A percentile compares a stretch with the other conserved stretches of the same genome.
Conservation (phyloP, 2,329 filamentous ascomycete species). For the Arthrobotrys sphaeroides region DNA sequence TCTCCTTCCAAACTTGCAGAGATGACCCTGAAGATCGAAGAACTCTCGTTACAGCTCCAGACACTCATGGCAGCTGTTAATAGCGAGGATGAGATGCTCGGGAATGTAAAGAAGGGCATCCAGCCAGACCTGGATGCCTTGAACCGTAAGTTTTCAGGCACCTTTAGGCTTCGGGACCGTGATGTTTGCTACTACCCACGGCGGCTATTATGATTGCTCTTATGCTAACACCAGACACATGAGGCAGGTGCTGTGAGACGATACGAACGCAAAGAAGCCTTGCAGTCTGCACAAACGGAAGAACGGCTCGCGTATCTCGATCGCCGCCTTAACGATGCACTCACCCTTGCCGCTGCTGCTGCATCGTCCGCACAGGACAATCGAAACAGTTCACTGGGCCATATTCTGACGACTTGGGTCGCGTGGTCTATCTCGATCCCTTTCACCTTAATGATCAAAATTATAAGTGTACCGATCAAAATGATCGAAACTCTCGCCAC, state of each 20-base stretch:
- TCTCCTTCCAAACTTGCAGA: slow-evolving; percentile 63
- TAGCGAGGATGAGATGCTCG: slow-evolving; percentile 70
- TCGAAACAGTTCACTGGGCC: slow-evolving; percentile 30
- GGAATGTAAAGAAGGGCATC: slow-evolving; percentile 68
- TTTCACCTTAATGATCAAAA: slow-evolving; percentile 42
- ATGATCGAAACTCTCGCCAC: slow-evolving; percentile 39
- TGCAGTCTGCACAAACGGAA: slow-evolving; percentile 79
- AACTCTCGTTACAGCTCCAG: slow-evolving; percentile 73
- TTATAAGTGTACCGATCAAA: slow-evolving; percentile 40
- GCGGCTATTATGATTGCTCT: neutral
- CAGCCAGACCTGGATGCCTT: slow-evolving; percentile 87
- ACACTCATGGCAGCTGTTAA: slow-evolving; percentile 34
- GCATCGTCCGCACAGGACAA: slow-evolving; percentile 50
- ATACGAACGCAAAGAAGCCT: slow-evolving; percentile 86
- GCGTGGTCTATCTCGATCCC: slow-evolving; percentile 46
- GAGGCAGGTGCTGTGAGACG: slow-evolving; percentile 73
- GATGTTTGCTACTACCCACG: neutral
- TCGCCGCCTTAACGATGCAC: slow-evolving; percentile 75
- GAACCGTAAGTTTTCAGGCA: slow-evolving; percentile 71
- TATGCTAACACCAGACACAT: slow-evolving; percentile 7
- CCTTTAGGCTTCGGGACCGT: neutral
- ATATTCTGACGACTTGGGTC: slow-evolving; percentile 42
- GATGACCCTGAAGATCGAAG: slow-evolving; percentile 65
- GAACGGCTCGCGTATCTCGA: slow-evolving; percentile 77
- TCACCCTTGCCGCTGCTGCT: slow-evolving; percentile 81